Evolutionary conservation across 257 asterid genomes (phyloP).

Genomic region (Fraxinus quadrangulata): DNA sequence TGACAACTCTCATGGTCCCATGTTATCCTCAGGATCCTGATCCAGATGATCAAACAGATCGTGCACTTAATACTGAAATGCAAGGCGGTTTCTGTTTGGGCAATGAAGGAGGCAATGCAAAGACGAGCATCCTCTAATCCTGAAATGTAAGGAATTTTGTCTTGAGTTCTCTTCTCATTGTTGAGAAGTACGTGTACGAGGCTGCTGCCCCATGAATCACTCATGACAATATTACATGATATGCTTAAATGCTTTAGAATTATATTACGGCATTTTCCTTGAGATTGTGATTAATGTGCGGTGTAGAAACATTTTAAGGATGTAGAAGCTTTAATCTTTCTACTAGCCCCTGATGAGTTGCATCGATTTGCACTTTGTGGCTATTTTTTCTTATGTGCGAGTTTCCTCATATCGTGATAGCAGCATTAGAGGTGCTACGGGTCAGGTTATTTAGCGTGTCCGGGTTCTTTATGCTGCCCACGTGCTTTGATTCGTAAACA

Average conservation of each 20-base stretch:
- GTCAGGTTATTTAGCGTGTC: no score
- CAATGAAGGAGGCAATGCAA: not conserved
- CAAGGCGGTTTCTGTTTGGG: conserved; percentile 4
- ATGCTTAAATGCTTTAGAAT: not conserved
- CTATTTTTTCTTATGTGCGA: not conserved
- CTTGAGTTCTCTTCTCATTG: not conserved
- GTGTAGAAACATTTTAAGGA: not conserved
- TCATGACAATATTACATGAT: not conserved
- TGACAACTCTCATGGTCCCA: not conserved
- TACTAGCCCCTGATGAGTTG: not conserved
- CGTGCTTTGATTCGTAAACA: not conserved
- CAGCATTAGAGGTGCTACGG: not conserved
- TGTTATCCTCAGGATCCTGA: conserved; percentile 36
- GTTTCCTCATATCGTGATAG: not conserved
- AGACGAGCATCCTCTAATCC: not conserved
- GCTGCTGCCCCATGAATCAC: not conserved
- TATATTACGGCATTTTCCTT: not conserved
- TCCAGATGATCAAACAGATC: conserved; percentile 1
- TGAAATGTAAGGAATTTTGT: not conserved
- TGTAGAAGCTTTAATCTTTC: not conserved
- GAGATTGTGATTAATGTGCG: not conserved
- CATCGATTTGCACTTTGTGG: not conserved
- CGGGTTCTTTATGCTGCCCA: not conserved
- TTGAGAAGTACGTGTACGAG: not conserved
- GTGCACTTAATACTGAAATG: conserved; percentile 9